These are phyloP conservation scores for Botrytis galanthina DNA, from an alignment of 2,329 filamentous ascomycete genomes.

Conservation along the genomic window DNA sequence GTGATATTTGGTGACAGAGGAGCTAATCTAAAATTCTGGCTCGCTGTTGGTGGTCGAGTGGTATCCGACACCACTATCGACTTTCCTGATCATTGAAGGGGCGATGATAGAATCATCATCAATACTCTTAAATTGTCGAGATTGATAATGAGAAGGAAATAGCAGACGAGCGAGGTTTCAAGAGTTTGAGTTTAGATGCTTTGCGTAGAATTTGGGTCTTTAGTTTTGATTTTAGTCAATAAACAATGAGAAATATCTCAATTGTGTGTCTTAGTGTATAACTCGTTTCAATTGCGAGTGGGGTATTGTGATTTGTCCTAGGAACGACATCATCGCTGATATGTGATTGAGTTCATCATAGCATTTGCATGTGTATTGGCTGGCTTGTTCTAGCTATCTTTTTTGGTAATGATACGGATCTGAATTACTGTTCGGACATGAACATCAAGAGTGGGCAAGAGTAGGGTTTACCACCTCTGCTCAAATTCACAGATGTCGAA, in stretches of 20 bases:
- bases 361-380: background rate
- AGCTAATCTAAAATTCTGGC: conserved; percentile 18
- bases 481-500: background rate
- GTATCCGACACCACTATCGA: background rate
- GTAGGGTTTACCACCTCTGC: background rate
- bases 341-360: background rate
- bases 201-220: background rate
- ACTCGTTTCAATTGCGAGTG: background rate
- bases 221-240: background rate
- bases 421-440: background rate
- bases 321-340: background rate
- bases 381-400: background rate
- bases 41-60: conserved; percentile 9
- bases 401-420: background rate
- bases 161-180: background rate
- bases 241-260: background rate
- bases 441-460: background rate
- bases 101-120: background rate
- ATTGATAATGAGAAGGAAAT: background rate
- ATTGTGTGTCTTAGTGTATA: background rate
- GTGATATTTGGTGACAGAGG: conserved; percentile 23
- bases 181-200: background rate
- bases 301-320: background rate
- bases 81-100: background rate
- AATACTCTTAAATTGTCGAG: background rate